phyloP scores from a whole-genome alignment of 164 flowering plant genomes.

The Stephania cephalantha region DNA sequence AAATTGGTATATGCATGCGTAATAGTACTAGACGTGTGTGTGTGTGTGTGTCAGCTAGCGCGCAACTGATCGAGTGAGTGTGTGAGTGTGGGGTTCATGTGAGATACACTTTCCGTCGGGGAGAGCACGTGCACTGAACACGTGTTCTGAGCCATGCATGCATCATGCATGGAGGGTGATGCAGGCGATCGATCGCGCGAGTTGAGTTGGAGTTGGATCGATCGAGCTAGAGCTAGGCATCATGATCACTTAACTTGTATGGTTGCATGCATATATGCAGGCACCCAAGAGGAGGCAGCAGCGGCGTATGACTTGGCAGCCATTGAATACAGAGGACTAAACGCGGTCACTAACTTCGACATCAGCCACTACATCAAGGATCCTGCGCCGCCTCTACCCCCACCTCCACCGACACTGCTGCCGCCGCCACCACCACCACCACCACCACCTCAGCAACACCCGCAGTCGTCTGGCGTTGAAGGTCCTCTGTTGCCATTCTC shows the following conservation, averaged over 20 bases:
- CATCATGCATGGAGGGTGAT: background rate
- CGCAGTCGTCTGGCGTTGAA: no score
- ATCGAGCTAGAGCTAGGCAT: background rate
- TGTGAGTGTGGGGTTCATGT: background rate
- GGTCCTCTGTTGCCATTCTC: no score
- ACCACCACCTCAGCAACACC: no score
- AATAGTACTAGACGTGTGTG: no score
- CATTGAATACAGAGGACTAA: constrained; percentile 29
- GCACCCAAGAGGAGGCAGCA: constrained; percentile 37
- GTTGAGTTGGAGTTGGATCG: background rate
- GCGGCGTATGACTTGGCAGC: constrained; percentile 34
- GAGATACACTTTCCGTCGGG: constrained; percentile 1
- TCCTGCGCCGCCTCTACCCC: background rate
- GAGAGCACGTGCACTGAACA: constrained; percentile 10
- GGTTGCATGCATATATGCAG: constrained; percentile 6
- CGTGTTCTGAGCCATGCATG: constrained; percentile 5
- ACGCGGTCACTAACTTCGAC: constrained; percentile 39
- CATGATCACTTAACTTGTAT: background rate
- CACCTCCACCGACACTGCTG: background rate
- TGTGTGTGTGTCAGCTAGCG: background rate
- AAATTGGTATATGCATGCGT: background rate
- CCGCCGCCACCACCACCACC: no score
- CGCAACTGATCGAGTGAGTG: background rate
- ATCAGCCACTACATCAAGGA: constrained; percentile 20
- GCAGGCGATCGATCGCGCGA: background rate